Percentiles rank a stretch among this genome's conserved stretches.
Evolutionary conservation across 2,329 filamentous ascomycete genomes (phyloP).

Genomic region (Diplocarpon rosae): DNA sequence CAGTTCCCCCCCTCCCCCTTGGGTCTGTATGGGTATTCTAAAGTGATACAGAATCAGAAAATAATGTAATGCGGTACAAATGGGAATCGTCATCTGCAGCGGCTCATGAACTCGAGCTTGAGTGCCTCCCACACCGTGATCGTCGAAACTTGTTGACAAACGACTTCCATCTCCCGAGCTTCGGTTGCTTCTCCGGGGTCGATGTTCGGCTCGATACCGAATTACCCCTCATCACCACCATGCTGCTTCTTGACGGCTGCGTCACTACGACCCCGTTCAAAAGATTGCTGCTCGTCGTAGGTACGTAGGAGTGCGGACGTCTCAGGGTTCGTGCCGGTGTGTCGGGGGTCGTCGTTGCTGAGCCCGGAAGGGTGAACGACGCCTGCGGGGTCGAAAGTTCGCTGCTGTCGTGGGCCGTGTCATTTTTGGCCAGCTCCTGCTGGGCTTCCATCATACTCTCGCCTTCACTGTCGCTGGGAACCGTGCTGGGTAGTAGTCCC

Average conservation of each 20-base stretch:
- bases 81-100: background rate
- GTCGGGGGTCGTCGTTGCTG: slow-evolving; percentile 11
- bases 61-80: background rate
- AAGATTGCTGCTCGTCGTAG: slow-evolving; percentile 9
- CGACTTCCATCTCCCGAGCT: slow-evolving; percentile 20
- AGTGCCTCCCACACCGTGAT: background rate
- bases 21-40: slow-evolving; percentile 1
- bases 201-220: slow-evolving; percentile 1
- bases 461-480: slow-evolving; percentile 22
- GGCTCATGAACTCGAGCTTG: background rate
- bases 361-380: slow-evolving; percentile 8
- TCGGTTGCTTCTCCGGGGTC: slow-evolving; percentile 9
- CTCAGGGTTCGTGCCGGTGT: slow-evolving; percentile 16
- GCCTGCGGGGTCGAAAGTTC: background rate
- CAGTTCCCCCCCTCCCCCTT: too few relatives aligned
- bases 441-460: slow-evolving; percentile 11
- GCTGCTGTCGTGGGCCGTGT: slow-evolving; percentile 7
- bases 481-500: slow-evolving; percentile 14
- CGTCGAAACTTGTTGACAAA: slow-evolving; percentile 23
- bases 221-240: slow-evolving; percentile 1
- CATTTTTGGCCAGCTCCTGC: background rate
- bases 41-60: slow-evolving; percentile 2
- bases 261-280: slow-evolving; percentile 10
- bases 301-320: slow-evolving; percentile 18
- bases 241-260: slow-evolving; percentile 9